Evolutionary conservation across 371 early-diverging fungal species (phyloP), one percentile per base, ranked within the genome.

Genomic region (Mucor mucedo): DNA sequence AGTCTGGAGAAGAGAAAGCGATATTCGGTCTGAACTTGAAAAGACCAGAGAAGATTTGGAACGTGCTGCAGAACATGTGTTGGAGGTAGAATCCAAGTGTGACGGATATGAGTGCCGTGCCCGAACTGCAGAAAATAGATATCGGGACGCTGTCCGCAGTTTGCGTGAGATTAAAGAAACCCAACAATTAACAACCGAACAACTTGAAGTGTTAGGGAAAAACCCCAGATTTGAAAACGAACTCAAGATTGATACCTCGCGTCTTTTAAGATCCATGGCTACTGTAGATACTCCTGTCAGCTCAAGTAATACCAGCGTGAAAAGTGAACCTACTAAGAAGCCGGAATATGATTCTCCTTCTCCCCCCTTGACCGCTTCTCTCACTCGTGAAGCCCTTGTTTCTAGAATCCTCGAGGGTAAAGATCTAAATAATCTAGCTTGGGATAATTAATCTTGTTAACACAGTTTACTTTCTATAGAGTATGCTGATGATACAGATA

Each of bases 401-500:
- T 80, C 78, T 41, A 70, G 66, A 48, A 77, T 82, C 55, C 60
- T 82, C 49, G 77, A 74, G 65, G 72, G 63, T 82, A 79, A 21
- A 21, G 21, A 21, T 21, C 21, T 21, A 21, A 0, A 21, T 21
- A 21, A 21, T 21, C 21, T 21, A 21, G 21, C 21, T 1, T 21
- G 21, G 1, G 21, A 21, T 21, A 21, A 21, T 21, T 21, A 21
- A 21, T 21, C 21, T 21, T 21, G 21, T 1, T 21, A 21, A 21
- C 21, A 21, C 21, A 21, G 21, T 21, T 21, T 1, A 21, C 21
- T 21, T 21, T 21, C 0, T 35, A 30, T 55, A 87, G 88, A 84
- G 47, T 88, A 85, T 63, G 49, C 84, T 1, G 85, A 87, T 58
- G 86, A 88, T 55, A 70, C 78, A 28, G 80, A 82, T 7, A 89